Base-by-base conservation (phyloP, 257 asterid genomes). In the Echites panduratus region DNA sequence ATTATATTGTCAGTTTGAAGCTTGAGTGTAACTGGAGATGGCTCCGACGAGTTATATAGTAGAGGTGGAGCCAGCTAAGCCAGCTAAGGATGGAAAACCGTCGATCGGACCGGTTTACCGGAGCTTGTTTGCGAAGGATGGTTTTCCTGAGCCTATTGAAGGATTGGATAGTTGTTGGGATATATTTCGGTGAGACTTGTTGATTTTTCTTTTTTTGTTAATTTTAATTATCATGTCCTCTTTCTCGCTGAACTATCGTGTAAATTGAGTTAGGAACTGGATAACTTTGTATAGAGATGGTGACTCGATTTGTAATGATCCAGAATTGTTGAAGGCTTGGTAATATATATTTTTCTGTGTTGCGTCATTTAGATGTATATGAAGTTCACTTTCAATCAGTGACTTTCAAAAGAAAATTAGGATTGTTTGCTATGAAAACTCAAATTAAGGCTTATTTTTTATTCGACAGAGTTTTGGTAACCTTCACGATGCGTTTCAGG, bases 141-240 rank as follows among this genome's bases (percentile, higher is more conserved):
- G 96, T 9, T 89, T 89, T 85, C 96, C 97, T 62, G 73, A 77
- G 49, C 89, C 95, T 74, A 79, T 84, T 76, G 83, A 82, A 20
- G 98, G 97, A 6, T 80, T 94, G 11, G 90, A 89, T 65, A 59
- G 93, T 80, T 91, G 97, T 56, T 94, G 98, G 98, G 98, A 94
- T 65, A 87, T 94, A 83, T 94, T 94, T 87, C 93, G 98, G 98
- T 93, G 52, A 62, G 85, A 48, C 68, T 83, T 48, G 58, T 4
- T 20, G n/a, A n/a, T 75, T 4, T 44, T 66, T 62, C 0, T 74
- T 13, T 38, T 13, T 43, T 29, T 69, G 19, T 4, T 52, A 16
- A 50, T 50, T 50, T 19, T 53, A 7, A 53, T 53, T 53, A 4
- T 50, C 17, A 14, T 49, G n/a, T 49, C 17, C 54, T 50, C 56